These are phyloP conservation scores for Pseudogymnoascus sp. DNA, from an alignment of 2,329 filamentous ascomycete genomes.

Conservation along the genomic window DNA sequence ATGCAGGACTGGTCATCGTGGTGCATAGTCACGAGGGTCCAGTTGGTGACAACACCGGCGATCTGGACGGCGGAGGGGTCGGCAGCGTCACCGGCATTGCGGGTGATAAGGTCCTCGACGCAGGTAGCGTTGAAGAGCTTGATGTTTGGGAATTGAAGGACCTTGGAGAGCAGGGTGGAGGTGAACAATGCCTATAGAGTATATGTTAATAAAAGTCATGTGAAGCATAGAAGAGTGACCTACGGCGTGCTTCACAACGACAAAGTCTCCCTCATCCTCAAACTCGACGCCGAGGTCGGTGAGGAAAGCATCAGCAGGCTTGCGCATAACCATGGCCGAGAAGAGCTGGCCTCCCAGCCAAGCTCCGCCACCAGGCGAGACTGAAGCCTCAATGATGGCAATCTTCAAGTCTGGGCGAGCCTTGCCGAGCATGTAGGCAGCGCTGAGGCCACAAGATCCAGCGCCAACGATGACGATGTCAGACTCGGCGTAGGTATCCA, in stretches of 20 bases:
- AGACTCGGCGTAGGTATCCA: conserved; percentile 83
- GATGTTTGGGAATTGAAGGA: conserved; percentile 78
- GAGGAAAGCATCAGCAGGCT: conserved; percentile 81
- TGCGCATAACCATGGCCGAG: conserved; percentile 91
- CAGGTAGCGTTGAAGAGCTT: conserved; percentile 95
- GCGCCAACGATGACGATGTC: conserved; percentile 92
- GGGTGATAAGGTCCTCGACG: conserved; percentile 88
- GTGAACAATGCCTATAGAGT: conserved; percentile 64
- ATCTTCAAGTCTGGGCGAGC: conserved; percentile 85
- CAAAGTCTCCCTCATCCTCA: conserved; percentile 81
- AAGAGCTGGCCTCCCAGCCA: conserved; percentile 94
- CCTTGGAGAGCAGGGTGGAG: conserved; percentile 74
- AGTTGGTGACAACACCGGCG: conserved; percentile 89
- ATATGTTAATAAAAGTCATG: neutral
- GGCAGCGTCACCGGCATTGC: conserved; percentile 38
- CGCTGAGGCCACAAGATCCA: conserved; percentile 77
- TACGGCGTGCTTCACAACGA: conserved; percentile 83
- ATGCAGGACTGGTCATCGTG: conserved; percentile 90
- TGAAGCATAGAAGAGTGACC: conserved; percentile 9
- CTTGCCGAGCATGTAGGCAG: conserved; percentile 77
- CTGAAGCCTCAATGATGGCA: conserved; percentile 80
- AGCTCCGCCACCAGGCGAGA: conserved; percentile 79
- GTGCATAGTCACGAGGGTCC: conserved; percentile 83
- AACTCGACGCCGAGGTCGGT: conserved; percentile 74
- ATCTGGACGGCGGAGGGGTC: conserved; percentile 55